Percentiles rank a stretch among this genome's conserved stretches.
phyloP scores from a whole-genome alignment of 1,139 yeast species.

The Neolecta irregularis region DNA sequence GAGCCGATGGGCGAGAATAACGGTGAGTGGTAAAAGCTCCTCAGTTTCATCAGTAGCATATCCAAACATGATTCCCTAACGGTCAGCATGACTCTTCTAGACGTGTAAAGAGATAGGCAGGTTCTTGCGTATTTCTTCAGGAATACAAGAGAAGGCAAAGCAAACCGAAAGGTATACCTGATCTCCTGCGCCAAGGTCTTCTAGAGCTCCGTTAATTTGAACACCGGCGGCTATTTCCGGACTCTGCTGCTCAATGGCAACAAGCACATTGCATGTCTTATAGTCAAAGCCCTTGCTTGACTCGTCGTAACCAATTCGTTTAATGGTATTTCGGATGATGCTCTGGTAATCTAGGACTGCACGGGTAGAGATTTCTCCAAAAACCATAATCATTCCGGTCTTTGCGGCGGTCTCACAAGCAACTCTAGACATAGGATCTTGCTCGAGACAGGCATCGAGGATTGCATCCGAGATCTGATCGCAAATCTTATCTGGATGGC shows the following conservation, averaged over 20 bases:
- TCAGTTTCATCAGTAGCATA: conserved; percentile 98
- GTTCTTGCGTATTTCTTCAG: neutral
- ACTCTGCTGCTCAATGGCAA: conserved; percentile 98
- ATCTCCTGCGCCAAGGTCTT: conserved; percentile 99
- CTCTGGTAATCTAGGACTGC: conserved; percentile 93
- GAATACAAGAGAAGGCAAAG: neutral
- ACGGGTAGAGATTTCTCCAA: conserved; percentile 97
- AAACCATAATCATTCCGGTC: conserved; percentile 88
- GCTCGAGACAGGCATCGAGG: conserved; percentile 90
- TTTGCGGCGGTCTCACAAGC: conserved; percentile 99
- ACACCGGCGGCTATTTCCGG: conserved; percentile 99
- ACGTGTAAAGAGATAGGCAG: neutral
- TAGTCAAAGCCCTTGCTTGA: conserved; percentile 96
- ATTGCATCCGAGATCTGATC: conserved; percentile 98
- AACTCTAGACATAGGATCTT: conserved; percentile 93
- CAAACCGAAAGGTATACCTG: conserved; percentile 39
- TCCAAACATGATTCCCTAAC: conserved; percentile 95
- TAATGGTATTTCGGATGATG: conserved; percentile 93
- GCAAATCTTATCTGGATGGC: too few species aligned
- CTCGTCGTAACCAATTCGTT: conserved; percentile 94
- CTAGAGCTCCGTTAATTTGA: conserved; percentile 91
- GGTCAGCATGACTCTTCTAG: neutral
- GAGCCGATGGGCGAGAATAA: conserved; percentile 85
- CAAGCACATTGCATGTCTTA: conserved; percentile 97
- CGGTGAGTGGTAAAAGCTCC: conserved; percentile 90